Evolutionary conservation across 108 stramenopile species (phyloP).

Genomic region (Halocafeteria seosinensis): DNA sequence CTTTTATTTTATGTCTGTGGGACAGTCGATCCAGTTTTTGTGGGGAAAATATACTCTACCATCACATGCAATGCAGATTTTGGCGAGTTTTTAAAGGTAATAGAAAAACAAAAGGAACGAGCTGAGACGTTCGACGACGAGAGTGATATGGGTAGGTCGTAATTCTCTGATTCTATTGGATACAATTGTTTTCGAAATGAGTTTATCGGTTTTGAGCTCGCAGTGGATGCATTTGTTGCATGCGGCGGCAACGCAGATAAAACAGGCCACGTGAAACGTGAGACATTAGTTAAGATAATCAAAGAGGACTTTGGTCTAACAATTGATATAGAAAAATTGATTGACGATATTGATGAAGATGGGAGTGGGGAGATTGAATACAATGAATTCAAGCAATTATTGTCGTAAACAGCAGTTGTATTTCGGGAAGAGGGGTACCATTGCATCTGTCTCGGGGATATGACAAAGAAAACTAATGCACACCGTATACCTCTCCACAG

Average conservation of each 20-base stretch:
- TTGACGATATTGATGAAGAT: constrained; percentile 55
- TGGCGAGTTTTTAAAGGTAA: constrained; percentile 69
- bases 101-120: constrained; percentile 64
- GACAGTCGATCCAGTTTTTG: not conserved
- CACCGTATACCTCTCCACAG: too few species aligned
- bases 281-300: constrained; percentile 58
- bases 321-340: constrained; percentile 60
- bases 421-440: too few species aligned
- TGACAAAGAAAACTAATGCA: too few species aligned
- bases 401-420: too few species aligned
- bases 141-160: not conserved
- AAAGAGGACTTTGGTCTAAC: constrained; percentile 62
- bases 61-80: constrained; percentile 33
- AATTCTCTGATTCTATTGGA: not conserved
- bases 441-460: too few species aligned
- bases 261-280: constrained; percentile 25
- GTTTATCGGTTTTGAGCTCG: too few species aligned
- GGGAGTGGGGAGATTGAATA: constrained; percentile 62
- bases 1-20: not conserved
- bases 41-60: not conserved
- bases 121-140: constrained; percentile 11
- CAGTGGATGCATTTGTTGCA: constrained; percentile 75
- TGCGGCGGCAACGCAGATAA: constrained; percentile 56
- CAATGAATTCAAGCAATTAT: constrained; percentile 54
- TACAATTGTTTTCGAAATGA: too few species aligned